phyloP scores from a whole-genome alignment of 306 rosid species.

The Arachis hypogaea region DNA sequence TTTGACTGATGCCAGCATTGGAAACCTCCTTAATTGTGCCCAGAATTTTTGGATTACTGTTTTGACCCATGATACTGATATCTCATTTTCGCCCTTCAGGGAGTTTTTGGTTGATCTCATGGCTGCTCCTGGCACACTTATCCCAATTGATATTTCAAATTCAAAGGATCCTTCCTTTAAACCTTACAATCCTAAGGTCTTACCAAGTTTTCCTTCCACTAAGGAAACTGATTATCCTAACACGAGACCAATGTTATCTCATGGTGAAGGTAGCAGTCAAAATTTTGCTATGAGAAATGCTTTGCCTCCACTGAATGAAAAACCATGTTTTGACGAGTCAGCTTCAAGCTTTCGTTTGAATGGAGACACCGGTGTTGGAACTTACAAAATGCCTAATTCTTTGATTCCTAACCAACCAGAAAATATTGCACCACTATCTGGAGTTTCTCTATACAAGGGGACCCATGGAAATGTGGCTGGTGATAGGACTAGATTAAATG shows the following conservation, averaged over 20 bases:
- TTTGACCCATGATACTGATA: slow-evolving; percentile 39
- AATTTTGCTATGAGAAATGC: slow-evolving; percentile 47
- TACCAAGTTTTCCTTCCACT: slow-evolving; percentile 53
- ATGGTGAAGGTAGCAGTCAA: slow-evolving; percentile 81
- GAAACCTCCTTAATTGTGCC: slow-evolving; percentile 11
- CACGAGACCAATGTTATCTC: slow-evolving; percentile 53
- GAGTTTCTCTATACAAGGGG: slow-evolving; percentile 68
- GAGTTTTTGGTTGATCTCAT: slow-evolving; percentile 99
- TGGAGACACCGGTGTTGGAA: slow-evolving; percentile 53
- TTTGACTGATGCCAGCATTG: slow-evolving; percentile 32
- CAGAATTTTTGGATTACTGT: slow-evolving; percentile 24
- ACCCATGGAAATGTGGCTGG: slow-evolving; percentile 71
- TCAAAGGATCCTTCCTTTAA: slow-evolving; percentile 58
- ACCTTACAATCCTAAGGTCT: slow-evolving; percentile 62
- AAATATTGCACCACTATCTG: slow-evolving; percentile 47
- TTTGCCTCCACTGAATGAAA: slow-evolving; percentile 52
- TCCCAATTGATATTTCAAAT: slow-evolving; percentile 82
- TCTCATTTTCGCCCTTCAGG: slow-evolving; percentile 61
- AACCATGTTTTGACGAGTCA: slow-evolving; percentile 54
- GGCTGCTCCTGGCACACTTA: slow-evolving; percentile 96
- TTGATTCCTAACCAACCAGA: slow-evolving; percentile 50
- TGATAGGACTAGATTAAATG: slow-evolving; percentile 70
- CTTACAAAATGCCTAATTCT: slow-evolving; percentile 52
- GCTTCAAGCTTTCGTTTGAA: slow-evolving; percentile 52
- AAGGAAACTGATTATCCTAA: slow-evolving; percentile 56